Evolutionary conservation across 768 basidiomycete genomes (phyloP).

Genomic region (Neoboletus magnificus): DNA sequence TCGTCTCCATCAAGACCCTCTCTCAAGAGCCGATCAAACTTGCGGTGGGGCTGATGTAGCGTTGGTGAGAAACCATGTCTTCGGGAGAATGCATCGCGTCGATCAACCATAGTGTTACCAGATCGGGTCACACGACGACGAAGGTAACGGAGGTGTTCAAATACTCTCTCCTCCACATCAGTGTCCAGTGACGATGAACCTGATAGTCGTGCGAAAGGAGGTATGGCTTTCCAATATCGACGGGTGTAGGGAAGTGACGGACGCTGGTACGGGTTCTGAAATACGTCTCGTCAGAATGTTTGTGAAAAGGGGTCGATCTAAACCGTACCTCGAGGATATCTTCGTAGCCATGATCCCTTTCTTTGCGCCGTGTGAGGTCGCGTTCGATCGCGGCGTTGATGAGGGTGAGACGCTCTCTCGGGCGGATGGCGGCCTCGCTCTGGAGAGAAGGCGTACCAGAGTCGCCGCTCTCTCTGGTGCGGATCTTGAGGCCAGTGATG

Average conservation of each 20-base stretch:
- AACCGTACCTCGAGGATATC: slow-evolving; percentile 74
- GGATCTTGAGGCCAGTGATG: slow-evolving; percentile 51
- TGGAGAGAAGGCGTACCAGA: slow-evolving; percentile 36
- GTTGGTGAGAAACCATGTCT: slow-evolving; percentile 21
- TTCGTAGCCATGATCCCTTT: slow-evolving; percentile 80
- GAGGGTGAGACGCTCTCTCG: slow-evolving; percentile 59
- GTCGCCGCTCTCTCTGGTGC: slow-evolving; percentile 44
- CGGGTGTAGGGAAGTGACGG: slow-evolving; percentile 54
- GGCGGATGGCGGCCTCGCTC: slow-evolving; percentile 52
- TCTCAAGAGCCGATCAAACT: slow-evolving; percentile 28
- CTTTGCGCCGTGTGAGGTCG: slow-evolving; percentile 62
- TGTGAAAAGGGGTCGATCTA: neutral
- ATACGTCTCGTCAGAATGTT: slow-evolving; percentile 6
- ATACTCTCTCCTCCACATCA: slow-evolving; percentile 20
- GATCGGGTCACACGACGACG: slow-evolving; percentile 81
- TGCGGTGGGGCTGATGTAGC: slow-evolving; percentile 1
- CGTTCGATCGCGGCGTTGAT: slow-evolving; percentile 57
- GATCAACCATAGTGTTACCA: slow-evolving; percentile 74
- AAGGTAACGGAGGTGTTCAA: slow-evolving; percentile 34
- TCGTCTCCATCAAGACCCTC: slow-evolving; percentile 26
- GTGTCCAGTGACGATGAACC: slow-evolving; percentile 29
- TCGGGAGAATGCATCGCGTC: slow-evolving; percentile 43
- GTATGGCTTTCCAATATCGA: slow-evolving; percentile 63
- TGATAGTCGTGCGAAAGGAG: slow-evolving; percentile 36
- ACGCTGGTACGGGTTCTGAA: slow-evolving; percentile 69